Evolutionary conservation across 192 early-diverging fungal species (phyloP).

Genomic region (Coemansia nantahalensis): DNA sequence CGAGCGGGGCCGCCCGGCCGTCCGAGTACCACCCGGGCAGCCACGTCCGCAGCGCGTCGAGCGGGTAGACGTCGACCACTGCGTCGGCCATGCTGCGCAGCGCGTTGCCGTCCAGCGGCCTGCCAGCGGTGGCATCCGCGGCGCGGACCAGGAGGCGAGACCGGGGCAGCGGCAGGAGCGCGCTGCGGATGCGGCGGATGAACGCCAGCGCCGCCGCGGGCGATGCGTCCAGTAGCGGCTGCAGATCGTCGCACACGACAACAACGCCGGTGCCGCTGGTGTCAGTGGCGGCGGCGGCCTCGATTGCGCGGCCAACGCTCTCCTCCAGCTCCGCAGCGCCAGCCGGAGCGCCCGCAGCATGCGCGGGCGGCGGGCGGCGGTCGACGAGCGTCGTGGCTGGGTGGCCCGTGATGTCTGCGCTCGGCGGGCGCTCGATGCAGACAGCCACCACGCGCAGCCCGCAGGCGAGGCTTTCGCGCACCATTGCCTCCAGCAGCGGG

Average conservation of each 20-base stretch:
- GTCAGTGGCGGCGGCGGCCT: neutral
- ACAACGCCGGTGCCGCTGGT: neutral
- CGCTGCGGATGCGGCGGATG: slow-evolving; percentile 21
- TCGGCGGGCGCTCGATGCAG: slow-evolving; percentile 18
- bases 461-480: slow-evolving; percentile 25
- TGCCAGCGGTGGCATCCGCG: neutral
- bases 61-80: slow-evolving; percentile 27
- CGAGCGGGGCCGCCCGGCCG: slow-evolving; percentile 17
- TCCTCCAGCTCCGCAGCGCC: neutral
- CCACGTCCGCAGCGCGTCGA: slow-evolving; percentile 32
- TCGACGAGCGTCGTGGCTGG: slow-evolving; percentile 10
- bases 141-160: slow-evolving; percentile 23
- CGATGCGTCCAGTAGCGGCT: slow-evolving; percentile 27
- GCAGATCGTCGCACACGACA: slow-evolving; percentile 31
- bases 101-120: neutral
- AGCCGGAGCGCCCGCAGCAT: neutral
- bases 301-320: neutral
- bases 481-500: slow-evolving; percentile 37
- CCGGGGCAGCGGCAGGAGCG: slow-evolving; percentile 1
- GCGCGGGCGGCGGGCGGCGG: slow-evolving; percentile 6
- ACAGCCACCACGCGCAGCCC: slow-evolving; percentile 23
- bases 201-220: slow-evolving; percentile 18
- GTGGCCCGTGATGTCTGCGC: slow-evolving; percentile 20
- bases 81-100: slow-evolving; percentile 31
- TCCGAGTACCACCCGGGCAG: slow-evolving; percentile 54